Base-by-base conservation (phyloP, 192 early-diverging fungal species). In the Backusella parvicylindrica region DNA sequence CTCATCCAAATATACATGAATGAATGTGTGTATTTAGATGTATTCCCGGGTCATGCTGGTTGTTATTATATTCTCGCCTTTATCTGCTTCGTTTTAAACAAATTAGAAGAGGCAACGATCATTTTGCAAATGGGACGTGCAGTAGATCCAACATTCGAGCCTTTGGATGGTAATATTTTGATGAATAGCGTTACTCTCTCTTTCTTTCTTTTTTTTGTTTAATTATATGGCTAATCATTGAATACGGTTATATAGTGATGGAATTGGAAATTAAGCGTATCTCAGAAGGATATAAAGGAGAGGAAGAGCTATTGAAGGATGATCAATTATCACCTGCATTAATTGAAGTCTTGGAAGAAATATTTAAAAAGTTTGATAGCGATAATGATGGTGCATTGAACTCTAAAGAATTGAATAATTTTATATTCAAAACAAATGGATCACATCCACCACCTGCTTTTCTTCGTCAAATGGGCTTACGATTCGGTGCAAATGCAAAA, bases 31-130 rank as follows among this genome's bases (percentile, higher is more conserved):
- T 13, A 60, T 60, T 9, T 60, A 60, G 86, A 88, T 18, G 74
- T 84, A 37, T 88, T 85, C 37, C 86, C 86, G 53, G 81, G 75
- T 21, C 84, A 88, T 76, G 84, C 83, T 36, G 86, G 84, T 26
- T 85, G 84, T 70, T 88, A 88, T 75, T 83, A 88, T 71, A 71
- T 88, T 37, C 74, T 88, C 7, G 86, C 75, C 33, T 88, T 88
- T 53, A 81, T 85, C 31, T 74, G 85, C 5, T 88, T 83, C 68
- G 83, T 88, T 1, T 63, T 88, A 28, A 88, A 88, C 38, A 79
- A 83, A 28, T 72, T 88, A 1, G 86, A 88, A 72, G 86, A 85
- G 43, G 84, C 86, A 1, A 75, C 85, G 18, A 78, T 83, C 23
- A 38, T 88, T 8, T 71, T 88, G 6, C 83, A 85, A 65, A 84